Evolutionary conservation across 495 filamentous ascomycete genomes (phyloP).

Genomic region (Monascus purpureus): DNA sequence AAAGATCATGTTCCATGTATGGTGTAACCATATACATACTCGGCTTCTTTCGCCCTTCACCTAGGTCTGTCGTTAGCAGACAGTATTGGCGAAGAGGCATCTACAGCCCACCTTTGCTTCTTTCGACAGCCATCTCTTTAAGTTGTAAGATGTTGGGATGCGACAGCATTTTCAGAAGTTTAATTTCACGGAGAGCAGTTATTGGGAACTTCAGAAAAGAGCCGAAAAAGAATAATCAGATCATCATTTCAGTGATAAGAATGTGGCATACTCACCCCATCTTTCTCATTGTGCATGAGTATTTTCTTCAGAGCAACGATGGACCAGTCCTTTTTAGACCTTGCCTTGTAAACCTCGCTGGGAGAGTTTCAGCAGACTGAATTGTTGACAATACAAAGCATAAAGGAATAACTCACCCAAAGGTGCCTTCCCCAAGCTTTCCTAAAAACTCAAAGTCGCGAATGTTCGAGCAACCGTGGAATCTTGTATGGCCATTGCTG

Average conservation of each 20-base stretch:
- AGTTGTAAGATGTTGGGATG: conserved; percentile 80
- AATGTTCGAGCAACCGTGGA: conserved; percentile 77
- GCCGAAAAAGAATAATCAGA: conserved; percentile 3
- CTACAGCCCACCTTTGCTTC: conserved; percentile 41
- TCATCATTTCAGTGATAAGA: background rate
- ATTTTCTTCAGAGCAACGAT: conserved; percentile 91
- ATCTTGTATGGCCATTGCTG: conserved; percentile 34
- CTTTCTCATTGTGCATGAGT: conserved; percentile 90
- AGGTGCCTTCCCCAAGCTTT: conserved; percentile 95
- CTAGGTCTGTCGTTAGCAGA: conserved; percentile 14
- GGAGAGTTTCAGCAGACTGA: conserved; percentile 6
- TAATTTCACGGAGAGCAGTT: conserved; percentile 94
- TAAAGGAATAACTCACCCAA: conserved; percentile 48
- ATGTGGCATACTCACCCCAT: conserved; percentile 49
- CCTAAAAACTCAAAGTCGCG: conserved; percentile 73
- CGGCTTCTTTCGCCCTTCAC: conserved; percentile 65
- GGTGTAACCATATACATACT: conserved; percentile 98
- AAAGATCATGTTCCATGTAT: conserved; percentile 98
- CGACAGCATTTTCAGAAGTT: conserved; percentile 83
- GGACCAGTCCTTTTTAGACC: conserved; percentile 54
- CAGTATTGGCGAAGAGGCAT: background rate
- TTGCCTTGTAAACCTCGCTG: conserved; percentile 85
- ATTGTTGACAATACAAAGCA: background rate
- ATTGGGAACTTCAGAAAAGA: conserved; percentile 59
- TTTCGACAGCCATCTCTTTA: conserved; percentile 92